These are phyloP conservation scores for Talaromyces liani DNA, from an alignment of 495 filamentous ascomycete species.

Conservation along the genomic window DNA sequence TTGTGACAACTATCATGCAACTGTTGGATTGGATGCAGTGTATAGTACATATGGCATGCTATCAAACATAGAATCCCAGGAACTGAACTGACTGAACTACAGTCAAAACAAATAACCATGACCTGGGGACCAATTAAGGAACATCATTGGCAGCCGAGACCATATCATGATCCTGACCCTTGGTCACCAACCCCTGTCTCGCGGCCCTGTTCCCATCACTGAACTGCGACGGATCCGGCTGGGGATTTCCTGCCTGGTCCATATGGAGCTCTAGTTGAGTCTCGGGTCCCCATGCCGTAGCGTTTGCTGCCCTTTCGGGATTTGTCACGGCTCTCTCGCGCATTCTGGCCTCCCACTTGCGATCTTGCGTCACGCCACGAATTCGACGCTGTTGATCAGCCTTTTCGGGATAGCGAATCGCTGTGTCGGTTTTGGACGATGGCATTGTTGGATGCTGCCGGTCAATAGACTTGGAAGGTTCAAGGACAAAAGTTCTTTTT, in stretches of 20 bases:
- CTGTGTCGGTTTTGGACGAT: conserved; percentile 22
- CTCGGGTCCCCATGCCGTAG: conserved; percentile 18
- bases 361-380: conserved; percentile 17
- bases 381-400: conserved; percentile 19
- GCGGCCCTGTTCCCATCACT: conserved; percentile 15
- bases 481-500: neutral
- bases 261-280: conserved; percentile 22
- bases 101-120: neutral
- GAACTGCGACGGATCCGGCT: conserved; percentile 23
- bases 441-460: conserved; percentile 15
- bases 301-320: conserved; percentile 11
- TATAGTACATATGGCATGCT: neutral
- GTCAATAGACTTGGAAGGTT: neutral
- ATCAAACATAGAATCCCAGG: neutral
- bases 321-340: conserved; percentile 9
- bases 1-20: neutral
- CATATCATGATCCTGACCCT: conserved; percentile 6
- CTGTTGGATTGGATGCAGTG: neutral
- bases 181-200: conserved; percentile 8
- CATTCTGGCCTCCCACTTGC: conserved; percentile 10
- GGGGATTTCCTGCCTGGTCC: conserved; percentile 26
- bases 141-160: conserved; percentile 8
- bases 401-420: conserved; percentile 17
- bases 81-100: neutral
- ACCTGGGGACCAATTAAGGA: neutral